Evolutionary conservation across 495 filamentous ascomycete species (phyloP).

Genomic region (Friedmanniomyces endolithicus): DNA sequence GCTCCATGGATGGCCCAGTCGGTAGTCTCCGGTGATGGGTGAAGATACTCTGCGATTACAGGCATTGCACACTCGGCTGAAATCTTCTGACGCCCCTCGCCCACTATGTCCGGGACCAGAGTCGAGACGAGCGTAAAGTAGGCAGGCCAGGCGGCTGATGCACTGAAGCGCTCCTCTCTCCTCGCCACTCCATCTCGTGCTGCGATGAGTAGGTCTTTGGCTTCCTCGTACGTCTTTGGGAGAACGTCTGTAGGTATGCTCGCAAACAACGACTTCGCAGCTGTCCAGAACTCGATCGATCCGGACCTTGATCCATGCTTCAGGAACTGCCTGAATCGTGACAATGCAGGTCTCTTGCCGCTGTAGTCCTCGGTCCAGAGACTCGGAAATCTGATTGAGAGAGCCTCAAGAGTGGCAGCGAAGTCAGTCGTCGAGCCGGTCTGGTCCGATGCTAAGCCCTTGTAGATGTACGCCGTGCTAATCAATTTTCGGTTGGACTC

Average conservation of each 20-base stretch:
- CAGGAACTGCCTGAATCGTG: constrained; percentile 58
- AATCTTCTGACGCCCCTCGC: constrained; percentile 39
- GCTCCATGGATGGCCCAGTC: constrained; percentile 40
- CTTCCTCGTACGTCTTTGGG: constrained; percentile 35
- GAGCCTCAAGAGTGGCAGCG: constrained; percentile 44
- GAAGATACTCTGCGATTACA: constrained; percentile 46
- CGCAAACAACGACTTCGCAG: constrained; percentile 46
- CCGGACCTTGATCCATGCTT: constrained; percentile 70
- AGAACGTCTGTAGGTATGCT: constrained; percentile 45
- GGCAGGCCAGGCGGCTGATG: constrained; percentile 52
- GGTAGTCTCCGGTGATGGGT: constrained; percentile 31
- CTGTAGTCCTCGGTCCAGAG: constrained; percentile 62
- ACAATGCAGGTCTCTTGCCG: constrained; percentile 52
- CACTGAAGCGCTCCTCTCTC: constrained; percentile 60
- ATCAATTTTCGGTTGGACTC: constrained; percentile 42
- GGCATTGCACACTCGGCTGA: constrained; percentile 41
- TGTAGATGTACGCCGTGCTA: constrained; percentile 52
- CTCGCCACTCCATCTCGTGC: constrained; percentile 55
- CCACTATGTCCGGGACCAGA: constrained; percentile 35
- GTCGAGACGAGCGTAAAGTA: constrained; percentile 51
- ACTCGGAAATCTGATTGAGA: constrained; percentile 52
- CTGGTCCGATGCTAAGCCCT: constrained; percentile 57
- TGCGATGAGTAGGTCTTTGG: constrained; percentile 47
- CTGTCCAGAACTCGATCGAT: constrained; percentile 56
- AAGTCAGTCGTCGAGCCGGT: constrained; percentile 59